Conservation (phyloP, 371 early-diverging fungal species). For the Syncephalastrum racemosum region DNA sequence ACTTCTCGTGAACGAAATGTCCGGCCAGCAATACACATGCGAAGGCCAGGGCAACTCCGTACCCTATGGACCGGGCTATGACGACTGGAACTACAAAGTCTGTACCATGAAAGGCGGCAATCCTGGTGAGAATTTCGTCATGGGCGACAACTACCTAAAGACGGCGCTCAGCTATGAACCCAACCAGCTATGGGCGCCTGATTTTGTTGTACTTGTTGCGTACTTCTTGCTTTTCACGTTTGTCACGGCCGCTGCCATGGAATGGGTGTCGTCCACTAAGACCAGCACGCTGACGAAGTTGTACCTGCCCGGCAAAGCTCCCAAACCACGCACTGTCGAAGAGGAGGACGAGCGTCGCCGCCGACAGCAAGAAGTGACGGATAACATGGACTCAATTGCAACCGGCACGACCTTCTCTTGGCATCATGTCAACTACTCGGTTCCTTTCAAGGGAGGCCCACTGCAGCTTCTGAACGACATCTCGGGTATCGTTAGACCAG, state of each 20-base stretch:
- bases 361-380: constrained; percentile 13
- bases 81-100: constrained; percentile 54
- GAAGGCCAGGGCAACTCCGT: constrained; percentile 41
- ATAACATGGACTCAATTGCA: constrained; percentile 22
- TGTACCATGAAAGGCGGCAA: constrained; percentile 61
- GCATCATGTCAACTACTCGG: constrained; percentile 48
- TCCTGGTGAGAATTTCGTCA: constrained; percentile 53
- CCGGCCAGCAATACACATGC: constrained; percentile 58
- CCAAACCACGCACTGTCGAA: constrained; percentile 21
- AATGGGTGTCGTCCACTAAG: constrained; percentile 43
- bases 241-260: constrained; percentile 44
- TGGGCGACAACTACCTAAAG: constrained; percentile 64
- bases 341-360: constrained; percentile 25
- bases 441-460: constrained; percentile 47
- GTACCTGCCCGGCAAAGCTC: constrained; percentile 41
- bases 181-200: constrained; percentile 33
- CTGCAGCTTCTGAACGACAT: constrained; percentile 48
- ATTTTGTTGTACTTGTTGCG: constrained; percentile 37
- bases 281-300: constrained; percentile 50
- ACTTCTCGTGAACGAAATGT: constrained; percentile 73
- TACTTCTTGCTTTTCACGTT: constrained; percentile 50
- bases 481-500: constrained; percentile 58
- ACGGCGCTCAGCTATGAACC: constrained; percentile 47
- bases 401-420: constrained; percentile 48
- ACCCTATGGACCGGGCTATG: constrained; percentile 60